phyloP scores from a whole-genome alignment of 345 rosid genomes.

The Murraya koenigii region DNA sequence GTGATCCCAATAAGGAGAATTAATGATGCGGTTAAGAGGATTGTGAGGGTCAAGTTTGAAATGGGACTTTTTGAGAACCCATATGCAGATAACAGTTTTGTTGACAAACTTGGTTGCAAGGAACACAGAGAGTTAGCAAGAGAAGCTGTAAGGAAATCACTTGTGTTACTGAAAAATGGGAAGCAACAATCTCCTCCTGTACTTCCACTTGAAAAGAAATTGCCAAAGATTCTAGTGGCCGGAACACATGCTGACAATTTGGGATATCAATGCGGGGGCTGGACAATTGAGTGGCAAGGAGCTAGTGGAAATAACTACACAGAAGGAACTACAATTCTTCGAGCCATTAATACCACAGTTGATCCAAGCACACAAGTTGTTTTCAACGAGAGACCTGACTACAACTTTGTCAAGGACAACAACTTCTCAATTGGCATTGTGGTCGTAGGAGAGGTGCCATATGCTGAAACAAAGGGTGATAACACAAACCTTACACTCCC shows the following conservation, averaged over 20 bases:
- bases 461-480: constrained; percentile 47
- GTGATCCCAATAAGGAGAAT: constrained; percentile 58
- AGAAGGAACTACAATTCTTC: constrained; percentile 62
- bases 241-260: constrained; percentile 57
- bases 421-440: constrained; percentile 15
- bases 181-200: constrained; percentile 34
- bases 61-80: constrained; percentile 78
- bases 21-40: constrained; percentile 64
- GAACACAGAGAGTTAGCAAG: constrained; percentile 69
- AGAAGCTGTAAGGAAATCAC: constrained; percentile 70
- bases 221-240: constrained; percentile 48
- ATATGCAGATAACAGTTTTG: constrained; percentile 44
- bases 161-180: constrained; percentile 60
- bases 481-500: constrained; percentile 40
- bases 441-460: constrained; percentile 43
- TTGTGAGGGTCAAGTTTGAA: constrained; percentile 61
- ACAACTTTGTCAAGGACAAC: constrained; percentile 1
- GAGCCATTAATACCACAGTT: constrained; percentile 50
- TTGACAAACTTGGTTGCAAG: constrained; percentile 51
- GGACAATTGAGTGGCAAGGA: constrained; percentile 70
- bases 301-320: constrained; percentile 48
- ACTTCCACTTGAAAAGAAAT: constrained; percentile 53
- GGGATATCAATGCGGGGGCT: constrained; percentile 67
- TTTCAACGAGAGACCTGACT: constrained; percentile 41
- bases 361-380: constrained; percentile 50